Conservation (phyloP, 805 yeast species). For the Metschnikowia hibisci region DNA sequence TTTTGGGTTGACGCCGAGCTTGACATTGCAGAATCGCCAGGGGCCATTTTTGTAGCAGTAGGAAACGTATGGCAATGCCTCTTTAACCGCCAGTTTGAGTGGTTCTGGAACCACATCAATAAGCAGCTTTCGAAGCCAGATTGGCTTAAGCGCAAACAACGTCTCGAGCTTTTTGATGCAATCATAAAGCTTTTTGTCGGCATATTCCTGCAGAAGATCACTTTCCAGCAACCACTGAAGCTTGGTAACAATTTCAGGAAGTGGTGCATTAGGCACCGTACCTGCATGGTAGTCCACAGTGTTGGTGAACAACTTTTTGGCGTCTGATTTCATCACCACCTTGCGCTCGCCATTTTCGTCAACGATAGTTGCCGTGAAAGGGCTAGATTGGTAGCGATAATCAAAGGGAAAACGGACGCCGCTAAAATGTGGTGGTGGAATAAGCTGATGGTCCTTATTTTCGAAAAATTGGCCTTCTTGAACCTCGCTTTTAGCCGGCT, state of each 20-base stretch:
- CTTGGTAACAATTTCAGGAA: slow-evolving; percentile 41
- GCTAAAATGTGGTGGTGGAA: slow-evolving; percentile 86
- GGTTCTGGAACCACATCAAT: slow-evolving; percentile 49
- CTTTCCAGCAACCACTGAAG: slow-evolving; percentile 27
- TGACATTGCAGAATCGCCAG: slow-evolving; percentile 84
- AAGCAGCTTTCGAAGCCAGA: slow-evolving; percentile 80
- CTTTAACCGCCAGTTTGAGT: slow-evolving; percentile 49
- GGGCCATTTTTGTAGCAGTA: slow-evolving; percentile 87
- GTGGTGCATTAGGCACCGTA: slow-evolving; percentile 47
- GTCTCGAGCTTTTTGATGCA: slow-evolving; percentile 42
- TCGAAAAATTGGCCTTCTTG: slow-evolving; percentile 21
- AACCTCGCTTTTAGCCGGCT: slow-evolving; percentile 26
- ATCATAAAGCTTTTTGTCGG: slow-evolving; percentile 32
- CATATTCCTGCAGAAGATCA: slow-evolving; percentile 36
- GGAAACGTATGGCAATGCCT: slow-evolving; percentile 80
- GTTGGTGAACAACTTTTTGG: slow-evolving; percentile 50
- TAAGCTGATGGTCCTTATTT: slow-evolving; percentile 51
- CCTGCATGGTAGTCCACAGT: slow-evolving; percentile 46
- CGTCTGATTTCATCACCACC: slow-evolving; percentile 43
- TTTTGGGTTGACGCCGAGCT: slow-evolving; percentile 75
- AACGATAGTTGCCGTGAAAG: slow-evolving; percentile 46
- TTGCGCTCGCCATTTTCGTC: slow-evolving; percentile 57
- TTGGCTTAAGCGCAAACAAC: slow-evolving; percentile 68
- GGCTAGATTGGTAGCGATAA: slow-evolving; percentile 74
- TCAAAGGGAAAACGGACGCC: slow-evolving; percentile 71